Evolutionary conservation across 2,329 filamentous ascomycete species (phyloP).

Genomic region (Aspergillus aculeatus): DNA sequence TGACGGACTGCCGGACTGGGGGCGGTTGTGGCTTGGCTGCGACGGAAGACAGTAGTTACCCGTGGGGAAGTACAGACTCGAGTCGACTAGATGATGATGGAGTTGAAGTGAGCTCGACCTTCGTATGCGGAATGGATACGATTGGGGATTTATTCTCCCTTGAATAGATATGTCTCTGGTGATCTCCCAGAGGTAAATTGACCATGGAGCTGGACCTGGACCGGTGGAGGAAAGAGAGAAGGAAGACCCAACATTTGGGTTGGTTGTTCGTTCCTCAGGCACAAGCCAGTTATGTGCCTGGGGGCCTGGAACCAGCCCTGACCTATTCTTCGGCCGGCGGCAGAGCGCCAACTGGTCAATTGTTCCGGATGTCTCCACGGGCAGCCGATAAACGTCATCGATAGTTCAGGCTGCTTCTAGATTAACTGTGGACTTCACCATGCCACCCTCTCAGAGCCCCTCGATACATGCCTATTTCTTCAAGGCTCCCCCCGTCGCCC

Average conservation of each 20-base stretch:
- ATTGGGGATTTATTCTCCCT: neutral
- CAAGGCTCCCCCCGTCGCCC: neutral
- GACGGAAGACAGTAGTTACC: neutral
- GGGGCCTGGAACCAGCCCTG: neutral
- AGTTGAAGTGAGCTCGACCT: neutral
- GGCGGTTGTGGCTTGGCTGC: neutral
- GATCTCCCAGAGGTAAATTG: neutral
- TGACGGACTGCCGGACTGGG: slow-evolving; percentile 7
- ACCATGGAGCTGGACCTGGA: neutral
- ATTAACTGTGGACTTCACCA: neutral
- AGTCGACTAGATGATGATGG: neutral
- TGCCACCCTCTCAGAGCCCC: neutral
- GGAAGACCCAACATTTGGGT: neutral
- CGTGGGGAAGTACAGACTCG: neutral
- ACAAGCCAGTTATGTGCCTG: neutral
- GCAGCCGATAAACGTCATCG: slow-evolving; percentile 4
- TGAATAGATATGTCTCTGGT: neutral
- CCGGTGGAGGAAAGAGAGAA: neutral
- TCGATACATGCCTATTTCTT: neutral
- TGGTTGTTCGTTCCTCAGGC: neutral
- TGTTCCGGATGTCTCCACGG: neutral
- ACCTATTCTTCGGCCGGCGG: neutral
- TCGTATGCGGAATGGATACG: neutral
- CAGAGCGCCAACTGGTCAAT: slow-evolving; percentile 1
- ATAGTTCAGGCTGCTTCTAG: slow-evolving; percentile 7